These are phyloP conservation scores for Tylopilus sp. DNA, from an alignment of 1,284 basidiomycete genomes.

Conservation along the genomic window DNA sequence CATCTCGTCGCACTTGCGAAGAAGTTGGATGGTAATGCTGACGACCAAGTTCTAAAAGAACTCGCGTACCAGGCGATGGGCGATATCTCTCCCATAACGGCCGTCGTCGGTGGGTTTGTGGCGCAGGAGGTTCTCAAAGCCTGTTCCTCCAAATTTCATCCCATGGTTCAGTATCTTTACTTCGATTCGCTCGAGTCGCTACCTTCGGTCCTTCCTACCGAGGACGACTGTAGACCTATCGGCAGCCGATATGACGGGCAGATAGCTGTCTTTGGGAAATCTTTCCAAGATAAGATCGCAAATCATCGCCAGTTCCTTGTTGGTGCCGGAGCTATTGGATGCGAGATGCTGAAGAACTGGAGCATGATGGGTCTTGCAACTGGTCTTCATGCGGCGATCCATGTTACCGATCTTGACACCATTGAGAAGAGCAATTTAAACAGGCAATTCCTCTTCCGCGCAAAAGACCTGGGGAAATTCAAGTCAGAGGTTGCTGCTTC, in stretches of 20 bases:
- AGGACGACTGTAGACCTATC: constrained; percentile 81
- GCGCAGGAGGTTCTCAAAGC: constrained; percentile 99
- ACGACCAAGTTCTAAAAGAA: constrained; percentile 82
- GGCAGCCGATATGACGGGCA: constrained; percentile 92
- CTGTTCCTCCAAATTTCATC: constrained; percentile 97
- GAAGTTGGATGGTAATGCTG: constrained; percentile 69
- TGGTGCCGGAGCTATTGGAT: constrained; percentile 97
- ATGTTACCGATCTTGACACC: constrained; percentile 97
- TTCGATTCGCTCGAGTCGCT: constrained; percentile 97
- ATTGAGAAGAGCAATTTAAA: constrained; percentile 99
- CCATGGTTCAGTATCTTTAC: constrained; percentile 94
- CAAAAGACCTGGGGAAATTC: constrained; percentile 97
- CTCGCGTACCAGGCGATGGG: constrained; percentile 91
- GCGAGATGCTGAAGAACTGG: constrained; percentile 99
- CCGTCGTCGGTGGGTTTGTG: constrained; percentile 96
- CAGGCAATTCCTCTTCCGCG: constrained; percentile 96
- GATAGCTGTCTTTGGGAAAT: constrained; percentile 92
- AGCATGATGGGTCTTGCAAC: constrained; percentile 97
- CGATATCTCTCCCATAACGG: constrained; percentile 89
- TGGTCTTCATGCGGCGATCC: constrained; percentile 78
- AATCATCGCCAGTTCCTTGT: constrained; percentile 96
- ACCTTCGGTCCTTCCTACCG: constrained; percentile 71
- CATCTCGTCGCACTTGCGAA: constrained; percentile 74
- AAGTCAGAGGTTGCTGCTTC: constrained; percentile 94
- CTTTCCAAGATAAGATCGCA: constrained; percentile 91